Evolutionary conservation across 2,329 filamentous ascomycete species (phyloP), one percentile per base, ranked within the genome.

Genomic region (Alternaria arborescens): DNA sequence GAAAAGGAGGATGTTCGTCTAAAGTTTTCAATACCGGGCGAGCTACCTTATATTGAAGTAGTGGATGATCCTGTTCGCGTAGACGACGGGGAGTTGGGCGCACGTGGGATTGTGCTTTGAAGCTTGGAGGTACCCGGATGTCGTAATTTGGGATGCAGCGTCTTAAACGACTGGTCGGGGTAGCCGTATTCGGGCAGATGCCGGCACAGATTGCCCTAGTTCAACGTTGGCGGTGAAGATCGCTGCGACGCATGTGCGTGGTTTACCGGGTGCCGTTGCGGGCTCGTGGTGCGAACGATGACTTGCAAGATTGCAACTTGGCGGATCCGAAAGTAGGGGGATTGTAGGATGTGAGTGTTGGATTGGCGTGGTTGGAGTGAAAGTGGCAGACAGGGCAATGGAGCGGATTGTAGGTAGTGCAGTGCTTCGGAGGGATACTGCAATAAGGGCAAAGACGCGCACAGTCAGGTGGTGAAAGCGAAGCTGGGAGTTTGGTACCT

Each of bases 291-390:
- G 52, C 40, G 47, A 50, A 46, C 26, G 61, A 38, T 59, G 55
- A 61, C 65, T 60, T 56, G 61, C 64, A 69, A 65, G 53, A 65
- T 67, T 67, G 52, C 62, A 58, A 58, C 18, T 41, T 56, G 55
- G 41, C 60, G 60, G 64, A 51, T 46, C 26, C 44, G 54, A 50
- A 28, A 26, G 54, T 24, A 30, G 32, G 30, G 30, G 8, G 22
- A 38, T 5, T 30, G 46, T 28, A 43, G 47, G 38, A 20, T 22
- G 40, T 36, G 36, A 32, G 22, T 6, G 26, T 8, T 36, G n/a
- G 50, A 14, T 12, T 36, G 20, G 36, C 11, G 28, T 11, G 28
- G 28, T 12, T 46, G 43, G 8, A 26, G 43, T 46, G 22, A 12
- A 46, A 4, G 43, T 8, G 12, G 2, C 4, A 46, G 12, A 14